Base-by-base conservation (phyloP, 306 rosid genomes). In the Argentina anserina region DNA sequence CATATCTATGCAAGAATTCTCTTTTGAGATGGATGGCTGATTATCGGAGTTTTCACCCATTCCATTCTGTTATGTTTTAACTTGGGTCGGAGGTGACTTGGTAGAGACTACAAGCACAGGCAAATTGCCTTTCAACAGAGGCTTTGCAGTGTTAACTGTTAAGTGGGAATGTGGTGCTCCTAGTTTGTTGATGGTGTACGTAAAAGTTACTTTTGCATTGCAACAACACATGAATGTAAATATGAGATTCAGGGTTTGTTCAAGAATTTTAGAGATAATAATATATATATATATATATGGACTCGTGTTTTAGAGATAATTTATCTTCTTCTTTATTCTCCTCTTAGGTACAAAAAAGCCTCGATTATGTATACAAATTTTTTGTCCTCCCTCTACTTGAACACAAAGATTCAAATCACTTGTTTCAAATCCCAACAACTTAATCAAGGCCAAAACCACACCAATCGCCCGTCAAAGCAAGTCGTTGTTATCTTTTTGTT, bases 201-300 rank as follows among this genome's bases (percentile, higher is more conserved):
- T 73, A 69, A 75, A 76, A 77, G 18, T 37, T 13, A 62, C 14
- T 3, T 67, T 39, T 67, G 65, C 71, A 46, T 77, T 41, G 41
- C 62, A 29, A 71, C 52, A 29, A 75, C 73, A 47, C 53, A 67
- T 61, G 67, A 42, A 67, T 68, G 47, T 76, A 56, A 59, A 72
- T 59, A 71, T 56, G 42, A 29, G 33, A 52, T 62, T 34, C 43
- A 62, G 67, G 59, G 70, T n/a, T n/a, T 68, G 70, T 72, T 71
- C 58, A 66, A 47, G 41, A 66, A 47, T 71, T 41, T 7, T 70
- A 45, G 68, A 65, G 53, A 56, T n/a, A 13, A 43, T 70, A 52
- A 33, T 33, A 33, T 33, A 33, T 33, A 33, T 33, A 2, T 33
- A 33, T n/a, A 61, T 50, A 62, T 53, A 40, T 68, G 58, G 67